Percentiles rank a stretch among this genome's conserved stretches.
Conservation (phyloP, 1,284 basidiomycete species). For the Amylostereum areolatum region DNA sequence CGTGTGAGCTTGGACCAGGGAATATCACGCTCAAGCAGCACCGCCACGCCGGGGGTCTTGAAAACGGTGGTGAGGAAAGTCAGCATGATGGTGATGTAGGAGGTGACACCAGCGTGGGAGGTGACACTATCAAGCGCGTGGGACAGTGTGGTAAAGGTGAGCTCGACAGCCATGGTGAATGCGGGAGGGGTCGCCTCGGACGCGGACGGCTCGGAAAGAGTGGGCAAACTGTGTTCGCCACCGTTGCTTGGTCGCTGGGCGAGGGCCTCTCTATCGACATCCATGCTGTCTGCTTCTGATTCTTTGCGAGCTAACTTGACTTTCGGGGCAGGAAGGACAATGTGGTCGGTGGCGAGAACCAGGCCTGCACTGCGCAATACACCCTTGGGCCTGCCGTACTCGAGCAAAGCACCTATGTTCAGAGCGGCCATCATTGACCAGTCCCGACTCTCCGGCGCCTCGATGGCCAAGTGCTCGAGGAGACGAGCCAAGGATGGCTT, state of each 20-base stretch:
- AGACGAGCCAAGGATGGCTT: slow-evolving; percentile 75
- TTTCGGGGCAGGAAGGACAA: no score
- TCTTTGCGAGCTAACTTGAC: slow-evolving; percentile 29
- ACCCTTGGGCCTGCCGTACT: slow-evolving; percentile 80
- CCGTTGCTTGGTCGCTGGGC: no score
- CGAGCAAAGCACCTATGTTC: slow-evolving; percentile 79
- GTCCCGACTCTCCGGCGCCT: slow-evolving; percentile 76
- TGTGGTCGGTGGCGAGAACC: no score
- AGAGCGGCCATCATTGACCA: slow-evolving; percentile 95
- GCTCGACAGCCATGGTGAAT: slow-evolving; percentile 69
- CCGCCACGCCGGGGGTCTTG: slow-evolving; percentile 56
- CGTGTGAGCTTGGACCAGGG: slow-evolving; percentile 78
- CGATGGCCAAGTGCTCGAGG: slow-evolving; percentile 79
- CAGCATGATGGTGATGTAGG: slow-evolving; percentile 82
- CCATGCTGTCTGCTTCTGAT: slow-evolving; percentile 57
- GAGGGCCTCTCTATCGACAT: slow-evolving; percentile 47
- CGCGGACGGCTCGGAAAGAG: slow-evolving; percentile 28
- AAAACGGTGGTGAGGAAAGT: slow-evolving; percentile 83
- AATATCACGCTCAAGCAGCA: slow-evolving; percentile 66
- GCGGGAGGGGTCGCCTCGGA: slow-evolving; percentile 47
- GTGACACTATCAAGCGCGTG: no score
- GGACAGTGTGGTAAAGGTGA: slow-evolving; percentile 77
- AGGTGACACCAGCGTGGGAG: slow-evolving; percentile 66
- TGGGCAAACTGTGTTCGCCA: no score
- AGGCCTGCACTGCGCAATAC: slow-evolving; percentile 59